Evolutionary conservation across 768 basidiomycete genomes (phyloP).

Genomic region (Trametes coccinea): DNA sequence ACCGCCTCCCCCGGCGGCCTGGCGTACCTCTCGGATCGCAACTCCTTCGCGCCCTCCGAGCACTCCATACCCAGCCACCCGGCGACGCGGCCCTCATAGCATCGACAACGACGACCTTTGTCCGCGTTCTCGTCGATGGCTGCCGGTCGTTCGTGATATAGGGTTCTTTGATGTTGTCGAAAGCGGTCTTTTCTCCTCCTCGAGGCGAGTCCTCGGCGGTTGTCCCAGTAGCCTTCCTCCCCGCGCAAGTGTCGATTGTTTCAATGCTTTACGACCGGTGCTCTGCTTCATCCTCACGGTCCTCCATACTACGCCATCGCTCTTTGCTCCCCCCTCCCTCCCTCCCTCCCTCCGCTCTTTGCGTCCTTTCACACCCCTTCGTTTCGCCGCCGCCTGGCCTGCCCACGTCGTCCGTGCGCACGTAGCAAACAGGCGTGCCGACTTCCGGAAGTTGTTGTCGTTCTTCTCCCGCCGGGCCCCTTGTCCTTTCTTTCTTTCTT

Average conservation of each 20-base stretch:
- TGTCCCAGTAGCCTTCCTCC: conserved; percentile 4
- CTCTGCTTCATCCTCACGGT: no score
- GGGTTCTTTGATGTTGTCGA: neutral
- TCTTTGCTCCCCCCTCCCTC: no score
- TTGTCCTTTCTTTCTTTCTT: neutral
- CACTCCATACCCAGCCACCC: neutral
- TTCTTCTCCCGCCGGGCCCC: neutral
- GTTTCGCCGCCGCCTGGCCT: neutral
- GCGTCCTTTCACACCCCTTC: neutral
- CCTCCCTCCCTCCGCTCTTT: neutral
- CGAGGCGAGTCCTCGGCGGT: conserved; percentile 3
- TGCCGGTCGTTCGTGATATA: neutral
- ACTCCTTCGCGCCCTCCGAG: conserved; percentile 3
- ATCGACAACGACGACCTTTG: neutral
- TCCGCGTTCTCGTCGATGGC: no score
- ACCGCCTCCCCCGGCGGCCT: conserved; percentile 3
- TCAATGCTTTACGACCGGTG: no score
- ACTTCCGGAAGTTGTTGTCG: conserved; percentile 6
- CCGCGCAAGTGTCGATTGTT: neutral
- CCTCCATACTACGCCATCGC: no score
- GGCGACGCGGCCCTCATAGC: conserved; percentile 15
- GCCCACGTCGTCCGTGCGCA: neutral
- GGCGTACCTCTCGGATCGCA: conserved; percentile 5
- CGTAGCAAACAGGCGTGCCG: neutral
- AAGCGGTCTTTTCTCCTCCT: neutral